Conservation (phyloP, 495 filamentous ascomycete genomes). For the Neurospora sp. region DNA sequence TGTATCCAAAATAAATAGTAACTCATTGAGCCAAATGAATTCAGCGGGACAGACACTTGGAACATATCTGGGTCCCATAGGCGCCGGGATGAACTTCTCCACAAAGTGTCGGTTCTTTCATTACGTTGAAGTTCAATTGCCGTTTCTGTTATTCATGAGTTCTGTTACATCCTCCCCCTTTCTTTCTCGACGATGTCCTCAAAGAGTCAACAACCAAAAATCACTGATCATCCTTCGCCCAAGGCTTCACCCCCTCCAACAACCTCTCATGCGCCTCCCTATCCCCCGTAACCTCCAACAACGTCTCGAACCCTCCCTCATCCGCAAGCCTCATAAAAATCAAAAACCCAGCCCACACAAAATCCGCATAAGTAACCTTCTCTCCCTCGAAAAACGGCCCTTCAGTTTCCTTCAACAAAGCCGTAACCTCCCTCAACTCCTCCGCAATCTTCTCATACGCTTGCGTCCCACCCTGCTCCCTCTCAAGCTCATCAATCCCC, state of each 20-base stretch:
- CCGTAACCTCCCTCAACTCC: conserved; percentile 29
- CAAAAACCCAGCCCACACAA: conserved; percentile 29
- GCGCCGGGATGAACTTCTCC: not conserved
- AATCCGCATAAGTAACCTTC: conserved; percentile 31
- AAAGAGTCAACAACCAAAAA: not conserved
- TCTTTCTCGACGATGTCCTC: not conserved
- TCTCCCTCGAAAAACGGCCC: conserved; percentile 40
- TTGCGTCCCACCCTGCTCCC: not conserved
- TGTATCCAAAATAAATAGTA: not conserved
- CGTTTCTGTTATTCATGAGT: not conserved
- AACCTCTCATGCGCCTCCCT: conserved; percentile 22
- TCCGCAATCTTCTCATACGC: conserved; percentile 26
- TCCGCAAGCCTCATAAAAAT: conserved; percentile 23
- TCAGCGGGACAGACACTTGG: not conserved
- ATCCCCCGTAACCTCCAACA: conserved; percentile 25
- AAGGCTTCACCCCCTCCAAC: conserved; percentile 29
- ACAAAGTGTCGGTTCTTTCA: no score
- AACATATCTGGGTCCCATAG: not conserved
- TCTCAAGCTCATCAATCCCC: conserved; percentile 25
- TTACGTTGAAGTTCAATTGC: not conserved
- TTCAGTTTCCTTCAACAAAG: conserved; percentile 34
- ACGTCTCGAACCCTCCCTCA: conserved; percentile 21
- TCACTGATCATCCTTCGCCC: conserved; percentile 21
- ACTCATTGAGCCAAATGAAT: not conserved
- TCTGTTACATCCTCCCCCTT: not conserved